Base-by-base conservation (phyloP, 495 filamentous ascomycete genomes). In the Neurospora sp. region DNA sequence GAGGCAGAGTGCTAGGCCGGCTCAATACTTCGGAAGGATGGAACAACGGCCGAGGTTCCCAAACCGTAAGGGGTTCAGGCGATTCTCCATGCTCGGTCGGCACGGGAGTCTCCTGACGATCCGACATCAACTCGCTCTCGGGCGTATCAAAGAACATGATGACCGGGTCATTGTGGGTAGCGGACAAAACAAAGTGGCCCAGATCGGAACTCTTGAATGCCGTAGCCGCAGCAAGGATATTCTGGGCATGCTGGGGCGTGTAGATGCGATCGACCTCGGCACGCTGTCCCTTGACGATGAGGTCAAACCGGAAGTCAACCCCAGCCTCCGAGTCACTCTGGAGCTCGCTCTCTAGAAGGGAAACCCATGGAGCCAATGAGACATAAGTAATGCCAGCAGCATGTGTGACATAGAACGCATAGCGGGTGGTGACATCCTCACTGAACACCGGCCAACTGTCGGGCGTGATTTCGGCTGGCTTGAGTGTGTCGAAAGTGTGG, bases 391-490 rank as follows among this genome's bases (percentile, higher is more conserved):
- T 88, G 69, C 91, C 92, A 12, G 85, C 88, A 20, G 87, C 81
- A 72, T 91, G 89, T 0, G 93, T 96, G 72, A 95, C 87, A 76
- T 91, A 96, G 79, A 96, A 91, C 4, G 88, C 88, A 78, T 96
- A 94, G 42, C 89, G 88, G 3, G 92, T 93, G 44, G 88, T 86
- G 39, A 89, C 82, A 78, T 96, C 93, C 42, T 84, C 79, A 62
- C 89, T 93, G 79, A 97, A 94, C 39, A 89, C 87, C 35, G 92
- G 91, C 90, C 91, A 93, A 72, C 86, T 82, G 41, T 85, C 79
- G 39, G 87, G 83, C 69, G 80, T 80, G n/a, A 83, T 78, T 70
- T 88, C 87, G 23, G 79, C 80, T 23, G 84, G 77, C 44, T 80
- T 86, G 48, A 90, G 77, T 1, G 89, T 92, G 76, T 93, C 90